Conservation (phyloP, 23 red algal species). For the Chondrus crispus region DNA sequence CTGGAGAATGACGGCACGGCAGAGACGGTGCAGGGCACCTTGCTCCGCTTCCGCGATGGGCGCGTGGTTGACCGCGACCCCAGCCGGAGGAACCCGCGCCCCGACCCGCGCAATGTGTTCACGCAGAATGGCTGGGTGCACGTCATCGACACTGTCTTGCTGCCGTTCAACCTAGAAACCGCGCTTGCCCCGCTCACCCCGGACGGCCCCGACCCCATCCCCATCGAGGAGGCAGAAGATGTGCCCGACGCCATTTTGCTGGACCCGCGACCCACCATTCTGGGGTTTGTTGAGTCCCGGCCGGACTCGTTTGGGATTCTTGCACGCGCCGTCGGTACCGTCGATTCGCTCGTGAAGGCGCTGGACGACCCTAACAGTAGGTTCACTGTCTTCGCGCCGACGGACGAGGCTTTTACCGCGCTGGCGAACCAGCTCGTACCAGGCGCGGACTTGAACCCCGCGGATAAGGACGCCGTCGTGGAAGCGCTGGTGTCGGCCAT, state of each 20-base stretch:
- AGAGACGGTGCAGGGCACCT: no score
- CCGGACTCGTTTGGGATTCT: not conserved
- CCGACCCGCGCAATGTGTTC: no score
- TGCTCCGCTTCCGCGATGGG: no score
- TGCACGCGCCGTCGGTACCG: not conserved
- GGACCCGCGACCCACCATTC: no score
- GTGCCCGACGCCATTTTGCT: not conserved
- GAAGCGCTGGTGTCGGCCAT: not conserved
- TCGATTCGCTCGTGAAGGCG: not conserved
- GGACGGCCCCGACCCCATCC: not conserved
- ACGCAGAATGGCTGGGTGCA: not conserved
- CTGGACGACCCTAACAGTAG: not conserved
- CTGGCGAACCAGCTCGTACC: not conserved
- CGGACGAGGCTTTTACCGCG: not conserved
- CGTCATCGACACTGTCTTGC: not conserved
- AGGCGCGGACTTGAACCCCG: not conserved
- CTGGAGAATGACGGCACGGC: no score
- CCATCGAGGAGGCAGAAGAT: not conserved
- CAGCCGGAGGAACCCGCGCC: no score
- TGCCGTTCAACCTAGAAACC: not conserved
- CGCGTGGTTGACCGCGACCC: no score
- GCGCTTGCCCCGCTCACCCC: not conserved
- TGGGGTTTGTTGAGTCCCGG: no score
- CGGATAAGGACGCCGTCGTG: not conserved
- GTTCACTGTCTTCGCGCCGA: not conserved